phyloP scores from a whole-genome alignment of 495 filamentous ascomycete genomes.

The Letharia lupina region DNA sequence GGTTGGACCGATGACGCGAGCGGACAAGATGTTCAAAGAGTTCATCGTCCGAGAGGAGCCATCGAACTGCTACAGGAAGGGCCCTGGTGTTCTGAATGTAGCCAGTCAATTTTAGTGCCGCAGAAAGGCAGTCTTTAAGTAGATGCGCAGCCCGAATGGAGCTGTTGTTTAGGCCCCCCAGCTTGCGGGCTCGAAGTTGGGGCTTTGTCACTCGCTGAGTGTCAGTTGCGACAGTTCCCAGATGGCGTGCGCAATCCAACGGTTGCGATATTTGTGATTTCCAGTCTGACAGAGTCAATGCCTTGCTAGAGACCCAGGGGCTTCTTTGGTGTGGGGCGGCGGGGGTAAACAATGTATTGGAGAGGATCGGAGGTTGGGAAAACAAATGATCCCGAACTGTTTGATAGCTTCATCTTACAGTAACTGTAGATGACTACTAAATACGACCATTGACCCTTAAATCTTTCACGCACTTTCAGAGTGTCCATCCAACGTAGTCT shows the following conservation, averaged over 20 bases:
- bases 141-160: conserved; percentile 1
- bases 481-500: not conserved
- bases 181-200: not conserved
- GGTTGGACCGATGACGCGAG: conserved; percentile 66
- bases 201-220: conserved; percentile 1
- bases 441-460: not conserved
- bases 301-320: not conserved
- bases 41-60: conserved; percentile 74
- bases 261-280: not conserved
- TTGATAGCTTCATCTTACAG: not conserved
- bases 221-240: not conserved
- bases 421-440: not conserved
- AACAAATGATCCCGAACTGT: not conserved
- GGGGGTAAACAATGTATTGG: conserved; percentile 8
- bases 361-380: conserved; percentile 8
- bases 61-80: conserved; percentile 30
- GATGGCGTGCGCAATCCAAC: not conserved
- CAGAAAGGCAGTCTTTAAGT: not conserved
- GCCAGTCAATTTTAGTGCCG: not conserved
- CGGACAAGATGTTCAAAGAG: conserved; percentile 90
- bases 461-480: not conserved
- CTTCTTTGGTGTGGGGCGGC: conserved; percentile 31
- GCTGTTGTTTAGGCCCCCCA: conserved; percentile 8
- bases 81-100: not conserved
- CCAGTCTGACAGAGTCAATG: conserved; percentile 7